Percentiles rank a stretch among this genome's conserved stretches.
Conservation (phyloP, 768 basidiomycete species). For the Amanita molliuscula region DNA sequence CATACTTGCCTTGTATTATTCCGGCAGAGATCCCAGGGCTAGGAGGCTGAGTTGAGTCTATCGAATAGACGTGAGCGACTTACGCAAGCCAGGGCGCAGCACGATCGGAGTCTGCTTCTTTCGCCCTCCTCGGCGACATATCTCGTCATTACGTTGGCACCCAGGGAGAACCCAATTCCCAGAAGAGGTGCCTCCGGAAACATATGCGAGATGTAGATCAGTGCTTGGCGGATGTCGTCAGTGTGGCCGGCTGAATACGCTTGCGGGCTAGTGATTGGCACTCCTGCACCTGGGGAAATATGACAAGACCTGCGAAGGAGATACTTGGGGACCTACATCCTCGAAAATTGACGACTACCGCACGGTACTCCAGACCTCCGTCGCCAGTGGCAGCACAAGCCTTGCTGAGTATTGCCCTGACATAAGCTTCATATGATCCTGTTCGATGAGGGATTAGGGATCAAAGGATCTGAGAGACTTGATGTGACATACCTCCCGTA, state of each 20-base stretch:
- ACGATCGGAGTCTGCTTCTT: slow-evolving; percentile 48
- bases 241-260: slow-evolving; percentile 87
- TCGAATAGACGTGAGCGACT: slow-evolving; percentile 22
- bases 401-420: slow-evolving; percentile 69
- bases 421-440: slow-evolving; percentile 89
- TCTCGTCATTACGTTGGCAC: slow-evolving; percentile 82
- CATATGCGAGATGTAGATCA: slow-evolving; percentile 59
- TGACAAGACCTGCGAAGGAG: slow-evolving; percentile 9
- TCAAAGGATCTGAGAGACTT: neutral
- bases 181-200: slow-evolving; percentile 79
- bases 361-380: slow-evolving; percentile 88
- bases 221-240: slow-evolving; percentile 75
- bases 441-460: slow-evolving; percentile 2
- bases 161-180: slow-evolving; percentile 89
- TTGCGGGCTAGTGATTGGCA: slow-evolving; percentile 72
- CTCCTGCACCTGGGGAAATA: slow-evolving; percentile 58
- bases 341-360: slow-evolving; percentile 84
- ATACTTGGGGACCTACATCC: slow-evolving; percentile 52
- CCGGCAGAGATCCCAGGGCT: slow-evolving; percentile 45
- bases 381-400: slow-evolving; percentile 59
- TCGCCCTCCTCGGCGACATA: slow-evolving; percentile 82
- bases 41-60: slow-evolving; percentile 8
- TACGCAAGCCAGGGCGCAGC: slow-evolving; percentile 68
- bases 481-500: slow-evolving; percentile 31
- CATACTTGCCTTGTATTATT: slow-evolving; percentile 36